These are phyloP conservation scores for Hypomyces rosellus DNA, from an alignment of 2,329 filamentous ascomycete species.

Conservation along the genomic window DNA sequence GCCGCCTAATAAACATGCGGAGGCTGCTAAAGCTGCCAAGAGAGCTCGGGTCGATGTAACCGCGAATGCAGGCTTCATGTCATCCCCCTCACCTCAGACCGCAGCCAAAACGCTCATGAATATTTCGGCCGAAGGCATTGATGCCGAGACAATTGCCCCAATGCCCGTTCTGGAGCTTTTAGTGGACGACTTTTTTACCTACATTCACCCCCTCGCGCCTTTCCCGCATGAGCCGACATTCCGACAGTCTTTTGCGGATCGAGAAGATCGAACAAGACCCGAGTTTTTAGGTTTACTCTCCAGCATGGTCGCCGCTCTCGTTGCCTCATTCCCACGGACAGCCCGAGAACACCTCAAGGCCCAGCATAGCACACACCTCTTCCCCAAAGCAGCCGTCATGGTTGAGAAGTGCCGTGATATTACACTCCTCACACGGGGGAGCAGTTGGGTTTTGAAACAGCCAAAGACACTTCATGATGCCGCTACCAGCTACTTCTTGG, in stretches of 20 bases:
- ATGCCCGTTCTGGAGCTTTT: slow-evolving; percentile 61
- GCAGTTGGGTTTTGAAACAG: slow-evolving; percentile 42
- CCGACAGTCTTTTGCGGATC: slow-evolving; percentile 57
- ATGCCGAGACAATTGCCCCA: slow-evolving; percentile 65
- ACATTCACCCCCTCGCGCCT: slow-evolving; percentile 69
- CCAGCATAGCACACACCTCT: slow-evolving; percentile 57
- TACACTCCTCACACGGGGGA: slow-evolving; percentile 59
- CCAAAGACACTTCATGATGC: slow-evolving; percentile 48
- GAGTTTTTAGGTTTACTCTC: slow-evolving; percentile 65
- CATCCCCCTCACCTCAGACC: slow-evolving; percentile 39
- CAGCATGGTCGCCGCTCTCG: slow-evolving; percentile 68
- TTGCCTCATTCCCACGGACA: slow-evolving; percentile 69
- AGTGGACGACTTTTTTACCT: slow-evolving; percentile 78
- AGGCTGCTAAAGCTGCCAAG: slow-evolving; percentile 50
- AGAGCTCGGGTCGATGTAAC: slow-evolving; percentile 33
- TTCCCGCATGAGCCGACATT: slow-evolving; percentile 78
- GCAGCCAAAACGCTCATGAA: slow-evolving; percentile 45
- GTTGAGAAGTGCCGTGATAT: slow-evolving; percentile 66
- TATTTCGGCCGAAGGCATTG: slow-evolving; percentile 34
- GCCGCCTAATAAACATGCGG: slow-evolving; percentile 53
- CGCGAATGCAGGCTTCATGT: slow-evolving; percentile 16
- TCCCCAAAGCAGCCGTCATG: slow-evolving; percentile 62
- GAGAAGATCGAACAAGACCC: slow-evolving; percentile 60
- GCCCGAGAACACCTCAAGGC: slow-evolving; percentile 62
- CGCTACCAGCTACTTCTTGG: slow-evolving; percentile 71